Percentiles rank a stretch among this genome's conserved stretches.
These are phyloP conservation scores for Suhomyces pyralidae DNA, from an alignment of 805 yeast genomes.

Conservation along the genomic window DNA sequence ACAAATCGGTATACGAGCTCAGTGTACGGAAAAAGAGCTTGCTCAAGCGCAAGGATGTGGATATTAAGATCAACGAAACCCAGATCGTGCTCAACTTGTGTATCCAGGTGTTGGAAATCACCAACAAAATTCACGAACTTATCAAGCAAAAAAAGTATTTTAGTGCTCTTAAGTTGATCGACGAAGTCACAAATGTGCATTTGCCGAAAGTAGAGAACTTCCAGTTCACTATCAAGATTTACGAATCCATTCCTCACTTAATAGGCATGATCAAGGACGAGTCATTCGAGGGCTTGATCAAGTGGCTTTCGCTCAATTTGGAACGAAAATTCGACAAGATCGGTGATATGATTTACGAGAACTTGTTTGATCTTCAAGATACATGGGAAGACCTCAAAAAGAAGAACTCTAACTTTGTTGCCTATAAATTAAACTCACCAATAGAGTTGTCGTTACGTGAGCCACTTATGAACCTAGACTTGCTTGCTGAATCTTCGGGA, in stretches of 20 bases:
- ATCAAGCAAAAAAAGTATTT: constrained; percentile 73
- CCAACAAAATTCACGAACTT: constrained; percentile 81
- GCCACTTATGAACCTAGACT: constrained; percentile 45
- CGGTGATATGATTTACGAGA: constrained; percentile 55
- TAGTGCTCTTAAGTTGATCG: constrained; percentile 80
- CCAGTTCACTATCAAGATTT: constrained; percentile 71
- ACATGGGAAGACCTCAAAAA: constrained; percentile 55
- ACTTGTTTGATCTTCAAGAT: constrained; percentile 53
- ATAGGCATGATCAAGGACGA: constrained; percentile 72
- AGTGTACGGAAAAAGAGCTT: constrained; percentile 58
- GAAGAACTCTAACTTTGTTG: constrained; percentile 39
- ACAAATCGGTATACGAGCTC: constrained; percentile 63
- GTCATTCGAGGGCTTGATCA: constrained; percentile 60
- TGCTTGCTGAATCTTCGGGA: constrained; percentile 40
- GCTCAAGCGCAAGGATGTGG: constrained; percentile 60
- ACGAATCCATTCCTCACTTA: constrained; percentile 73
- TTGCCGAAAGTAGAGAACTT: constrained; percentile 68
- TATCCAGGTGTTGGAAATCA: constrained; percentile 77
- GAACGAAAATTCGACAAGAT: constrained; percentile 58
- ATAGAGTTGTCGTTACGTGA: constrained; percentile 77
- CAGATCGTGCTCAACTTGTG: constrained; percentile 66
- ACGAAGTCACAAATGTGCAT: constrained; percentile 67
- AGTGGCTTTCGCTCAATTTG: constrained; percentile 59
- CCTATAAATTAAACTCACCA: constrained; percentile 78
- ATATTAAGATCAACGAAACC: constrained; percentile 68